Base-by-base conservation (phyloP, 371 early-diverging fungal species). In the Phascolomyces articulosus region DNA sequence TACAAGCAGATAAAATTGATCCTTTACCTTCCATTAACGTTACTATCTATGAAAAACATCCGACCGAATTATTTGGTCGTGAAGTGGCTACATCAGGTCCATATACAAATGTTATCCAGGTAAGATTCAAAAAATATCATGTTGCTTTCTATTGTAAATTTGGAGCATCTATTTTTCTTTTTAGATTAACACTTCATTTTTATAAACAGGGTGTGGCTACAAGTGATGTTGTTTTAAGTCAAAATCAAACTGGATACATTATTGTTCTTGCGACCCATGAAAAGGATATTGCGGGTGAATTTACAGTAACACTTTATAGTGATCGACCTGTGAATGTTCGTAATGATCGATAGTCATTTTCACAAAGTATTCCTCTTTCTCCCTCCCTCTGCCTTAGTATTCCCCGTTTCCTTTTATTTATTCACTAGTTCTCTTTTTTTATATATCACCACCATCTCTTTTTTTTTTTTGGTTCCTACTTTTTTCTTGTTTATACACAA, bases 31-130 rank as follows among this genome's bases (percentile, higher is more conserved):
- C 89, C n/a, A 83, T 85, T 62, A 90, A 89, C 68, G 84, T 91
- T 6, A 86, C 90, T 2, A 76, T 93, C 21, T 91, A 87, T 66
- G 88, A 87, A 64, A 77, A 83, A 27, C 79, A 84, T 53, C 83
- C 85, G 24, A 78, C 77, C 26, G 84, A 86, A 21, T 70, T 83
- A 0, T 82, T 86, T 55, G 91, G 90, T 23, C 71, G 72, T 16
- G 86, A 87, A 63, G 71, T 90, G 20, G 87, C 86, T 16, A 87
- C 89, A 18, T 90, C 93, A 2, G 93, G 93, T 0, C 85, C 86
- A 28, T 93, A 91, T 69, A 85, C 89, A 41, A 88, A 91, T 70
- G 84, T 86, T 23, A 80, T 86, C 15, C 93, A 92, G 67, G 91
- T 82, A 56, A 62, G 59, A 38, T n/a, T n/a, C n/a, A 38, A 23